phyloP scores from a whole-genome alignment of 2,329 filamentous ascomycete species.

The Colletotrichum paranaense region DNA sequence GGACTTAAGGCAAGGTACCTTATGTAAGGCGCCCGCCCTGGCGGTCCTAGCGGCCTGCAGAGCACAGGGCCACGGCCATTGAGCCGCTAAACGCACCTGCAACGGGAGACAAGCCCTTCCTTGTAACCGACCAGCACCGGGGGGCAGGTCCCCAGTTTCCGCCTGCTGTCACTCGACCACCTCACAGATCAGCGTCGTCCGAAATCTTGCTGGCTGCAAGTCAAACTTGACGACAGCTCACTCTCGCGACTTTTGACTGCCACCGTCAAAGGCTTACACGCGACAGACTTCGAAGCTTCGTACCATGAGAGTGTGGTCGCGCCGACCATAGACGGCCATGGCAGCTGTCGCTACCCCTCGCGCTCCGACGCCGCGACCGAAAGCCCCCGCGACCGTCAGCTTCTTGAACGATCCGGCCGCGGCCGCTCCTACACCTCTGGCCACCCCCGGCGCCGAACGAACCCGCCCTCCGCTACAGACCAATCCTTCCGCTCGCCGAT shows the following conservation, averaged over 20 bases:
- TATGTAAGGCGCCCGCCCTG: conserved; percentile 23
- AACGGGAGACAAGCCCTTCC: conserved; percentile 29
- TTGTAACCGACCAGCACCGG: conserved; percentile 20
- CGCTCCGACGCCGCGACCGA: conserved; percentile 38
- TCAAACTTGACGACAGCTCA: conserved; percentile 37
- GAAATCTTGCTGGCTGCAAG: conserved; percentile 35
- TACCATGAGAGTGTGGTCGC: conserved; percentile 21
- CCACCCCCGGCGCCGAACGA: conserved; percentile 38
- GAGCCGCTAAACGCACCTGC: conserved; percentile 35
- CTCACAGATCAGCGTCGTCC: conserved; percentile 27
- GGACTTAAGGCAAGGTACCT: neutral
- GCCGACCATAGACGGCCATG: conserved; percentile 36
- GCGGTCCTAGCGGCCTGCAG: conserved; percentile 31
- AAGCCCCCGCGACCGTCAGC: conserved; percentile 35
- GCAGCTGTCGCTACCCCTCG: conserved; percentile 37
- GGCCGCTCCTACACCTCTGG: conserved; percentile 18
- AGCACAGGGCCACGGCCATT: conserved; percentile 43
- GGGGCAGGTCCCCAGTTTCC: conserved; percentile 26
- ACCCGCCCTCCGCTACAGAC: conserved; percentile 39
- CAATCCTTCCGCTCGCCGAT: conserved; percentile 39
- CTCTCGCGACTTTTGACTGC: neutral
- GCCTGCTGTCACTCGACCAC: conserved; percentile 22
- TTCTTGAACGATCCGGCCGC: conserved; percentile 28
- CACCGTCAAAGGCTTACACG: neutral
- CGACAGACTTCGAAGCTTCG: neutral